phyloP scores from a whole-genome alignment of 2,329 filamentous ascomycete genomes.

The Myriosclerotinia curreyana region DNA sequence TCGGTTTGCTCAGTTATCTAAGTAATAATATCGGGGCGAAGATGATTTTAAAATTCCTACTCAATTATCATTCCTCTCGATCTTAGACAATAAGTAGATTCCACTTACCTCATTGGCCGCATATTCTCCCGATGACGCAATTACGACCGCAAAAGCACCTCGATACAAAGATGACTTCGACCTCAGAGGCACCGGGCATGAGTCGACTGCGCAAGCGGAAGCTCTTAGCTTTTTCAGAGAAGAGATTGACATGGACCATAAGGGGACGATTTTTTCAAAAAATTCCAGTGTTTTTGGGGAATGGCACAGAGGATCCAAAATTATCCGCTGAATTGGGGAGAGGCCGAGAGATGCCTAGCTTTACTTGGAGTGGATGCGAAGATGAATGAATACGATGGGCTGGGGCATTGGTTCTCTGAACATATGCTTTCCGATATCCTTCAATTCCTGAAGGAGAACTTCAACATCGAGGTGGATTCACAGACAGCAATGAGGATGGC shows the following conservation, averaged over 20 bases:
- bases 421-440: constrained; percentile 44
- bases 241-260: constrained; percentile 25
- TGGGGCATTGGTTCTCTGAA: constrained; percentile 47
- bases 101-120: no score
- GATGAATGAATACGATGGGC: constrained; percentile 41
- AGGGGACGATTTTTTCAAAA: constrained; percentile 19
- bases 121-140: no score
- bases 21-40: no score
- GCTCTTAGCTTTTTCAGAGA: constrained; percentile 24
- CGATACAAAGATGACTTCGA: background rate
- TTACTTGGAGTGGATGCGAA: constrained; percentile 31
- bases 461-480: constrained; percentile 4
- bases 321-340: constrained; percentile 42
- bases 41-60: no score
- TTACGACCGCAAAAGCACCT: background rate
- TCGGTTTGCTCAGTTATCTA: no score
- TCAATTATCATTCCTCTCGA: no score
- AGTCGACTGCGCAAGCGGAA: background rate
- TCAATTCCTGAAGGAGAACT: constrained; percentile 36
- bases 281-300: constrained; percentile 36
- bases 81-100: no score
- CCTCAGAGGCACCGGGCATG: background rate
- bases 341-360: constrained; percentile 31
- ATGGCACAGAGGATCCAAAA: constrained; percentile 42
- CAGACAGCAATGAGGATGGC: no score